Base-by-base conservation (phyloP, 257 asterid species). In the Perilla frutescens region DNA sequence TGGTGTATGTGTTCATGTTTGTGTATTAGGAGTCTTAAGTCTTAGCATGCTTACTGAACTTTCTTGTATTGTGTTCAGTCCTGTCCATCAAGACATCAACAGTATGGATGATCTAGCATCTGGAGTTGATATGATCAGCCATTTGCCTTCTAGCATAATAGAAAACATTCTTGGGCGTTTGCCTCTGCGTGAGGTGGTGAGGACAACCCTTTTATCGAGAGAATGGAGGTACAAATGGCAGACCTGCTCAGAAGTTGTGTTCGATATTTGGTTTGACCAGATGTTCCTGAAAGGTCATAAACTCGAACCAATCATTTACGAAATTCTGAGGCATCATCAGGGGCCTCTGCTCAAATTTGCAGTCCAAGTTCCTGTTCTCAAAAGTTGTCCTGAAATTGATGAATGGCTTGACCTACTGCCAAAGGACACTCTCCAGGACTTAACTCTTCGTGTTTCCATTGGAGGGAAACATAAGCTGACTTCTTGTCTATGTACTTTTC, bases 221-320 rank as follows among this genome's bases (percentile, higher is more conserved):
- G 85, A 86, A 66, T 86, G 90, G 88, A 75, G 85, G 57, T 51
- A 74, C 76, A 86, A 81, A 75, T 86, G 90, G 88, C 9, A 71
- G 4, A 70, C 83, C 3, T 84, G 88, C 53, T 79, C 87, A 0
- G 82, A 83, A 1, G 60, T 86, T 31, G 83, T 76, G 44, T 75
- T 83, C 29, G 83, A 79, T 78, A 62, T 80, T 74, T 58, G 84
- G 68, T 83, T 83, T 7, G 87, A 81, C 63, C 79, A 55, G 39
- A 73, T 69, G 73, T 74, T 78, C 55, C 59, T 77, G 4, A 76
- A 82, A 8, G 79, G 69, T 4, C 80, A 71, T 71, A 56, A 71
- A 64, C 77, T 83, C 45, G 81, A 66, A 65, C 65, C 79, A 8
- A 65, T 83, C 6, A 39, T 86, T 36, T 48, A 71, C 77, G 81